A percentile compares a stretch with the other conserved stretches of the same genome.
Conservation (phyloP, 1,139 yeast genomes). For the Suhomyces anneliseae region DNA sequence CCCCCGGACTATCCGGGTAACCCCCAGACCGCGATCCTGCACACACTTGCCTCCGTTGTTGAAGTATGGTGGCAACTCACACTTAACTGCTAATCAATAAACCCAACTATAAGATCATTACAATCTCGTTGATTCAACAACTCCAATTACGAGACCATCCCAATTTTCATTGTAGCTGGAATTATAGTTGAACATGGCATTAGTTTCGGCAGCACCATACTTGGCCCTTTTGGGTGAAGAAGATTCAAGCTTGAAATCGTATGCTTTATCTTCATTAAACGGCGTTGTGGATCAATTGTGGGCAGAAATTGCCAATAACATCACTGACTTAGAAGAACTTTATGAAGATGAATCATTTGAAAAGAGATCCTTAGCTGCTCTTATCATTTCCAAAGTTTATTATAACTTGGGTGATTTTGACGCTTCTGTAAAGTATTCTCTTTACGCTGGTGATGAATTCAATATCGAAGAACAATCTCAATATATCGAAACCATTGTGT, state of each 20-base stretch:
- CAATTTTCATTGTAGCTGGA: neutral
- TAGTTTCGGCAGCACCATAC: constrained; percentile 83
- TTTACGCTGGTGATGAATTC: constrained; percentile 80
- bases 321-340: constrained; percentile 83
- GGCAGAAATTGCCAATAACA: constrained; percentile 95
- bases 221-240: constrained; percentile 85
- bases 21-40: constrained; percentile 1
- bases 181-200: constrained; percentile 42
- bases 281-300: constrained; percentile 86
- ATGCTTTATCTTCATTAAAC: constrained; percentile 83
- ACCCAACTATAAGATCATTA: neutral
- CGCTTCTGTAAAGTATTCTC: constrained; percentile 83
- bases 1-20: constrained; percentile 3
- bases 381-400: constrained; percentile 90
- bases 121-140: neutral
- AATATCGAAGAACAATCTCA: constrained; percentile 76
- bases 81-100: neutral
- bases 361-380: constrained; percentile 81
- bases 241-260: constrained; percentile 73
- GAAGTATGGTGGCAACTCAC: constrained; percentile 12
- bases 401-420: constrained; percentile 94
- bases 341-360: constrained; percentile 82
- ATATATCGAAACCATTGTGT: constrained; percentile 88
- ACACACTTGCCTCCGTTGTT: constrained; percentile 3
- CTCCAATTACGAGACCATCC: neutral